Conservation (phyloP, 441 rosid genomes). For the Bruguiera hainesii region DNA sequence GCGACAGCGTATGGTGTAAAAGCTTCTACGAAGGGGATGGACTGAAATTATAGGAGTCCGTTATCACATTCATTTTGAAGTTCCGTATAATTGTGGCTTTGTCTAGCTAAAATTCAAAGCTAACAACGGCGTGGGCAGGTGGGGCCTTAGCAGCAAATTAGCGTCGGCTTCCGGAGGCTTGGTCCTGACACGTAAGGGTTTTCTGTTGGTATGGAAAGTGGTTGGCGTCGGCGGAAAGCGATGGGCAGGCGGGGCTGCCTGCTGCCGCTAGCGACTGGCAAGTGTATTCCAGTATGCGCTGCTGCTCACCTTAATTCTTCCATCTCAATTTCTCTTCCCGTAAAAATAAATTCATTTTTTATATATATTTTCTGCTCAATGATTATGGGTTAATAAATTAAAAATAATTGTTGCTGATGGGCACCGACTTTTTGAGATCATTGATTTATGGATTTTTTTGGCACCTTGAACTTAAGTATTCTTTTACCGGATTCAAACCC, state of each 20-base stretch:
- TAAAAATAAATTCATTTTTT: no score
- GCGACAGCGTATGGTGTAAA: neutral
- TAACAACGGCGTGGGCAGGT: neutral
- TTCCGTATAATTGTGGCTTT: no score
- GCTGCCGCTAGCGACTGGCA: neutral
- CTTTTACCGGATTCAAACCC: neutral
- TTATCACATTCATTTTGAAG: no score
- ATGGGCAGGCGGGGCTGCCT: neutral
- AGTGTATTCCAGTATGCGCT: no score
- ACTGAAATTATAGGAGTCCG: neutral
- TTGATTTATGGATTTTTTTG: neutral
- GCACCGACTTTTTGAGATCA: no score
- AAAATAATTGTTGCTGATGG: no score
- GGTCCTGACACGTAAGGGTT: neutral
- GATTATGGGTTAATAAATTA: no score
- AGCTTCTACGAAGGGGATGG: neutral
- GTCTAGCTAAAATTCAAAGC: slow-evolving; percentile 1
- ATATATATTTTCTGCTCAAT: no score
- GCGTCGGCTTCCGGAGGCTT: neutral
- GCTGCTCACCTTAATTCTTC: no score
- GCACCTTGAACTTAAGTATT: neutral
- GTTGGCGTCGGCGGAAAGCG: slow-evolving; percentile 17
- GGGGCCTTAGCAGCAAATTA: slow-evolving; percentile 1
- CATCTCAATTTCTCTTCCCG: no score
- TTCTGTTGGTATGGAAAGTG: neutral